A percentile compares a stretch with the other conserved stretches of the same genome.
Conservation (phyloP, 1,284 basidiomycete species). For the Rhodotorula sp. region DNA sequence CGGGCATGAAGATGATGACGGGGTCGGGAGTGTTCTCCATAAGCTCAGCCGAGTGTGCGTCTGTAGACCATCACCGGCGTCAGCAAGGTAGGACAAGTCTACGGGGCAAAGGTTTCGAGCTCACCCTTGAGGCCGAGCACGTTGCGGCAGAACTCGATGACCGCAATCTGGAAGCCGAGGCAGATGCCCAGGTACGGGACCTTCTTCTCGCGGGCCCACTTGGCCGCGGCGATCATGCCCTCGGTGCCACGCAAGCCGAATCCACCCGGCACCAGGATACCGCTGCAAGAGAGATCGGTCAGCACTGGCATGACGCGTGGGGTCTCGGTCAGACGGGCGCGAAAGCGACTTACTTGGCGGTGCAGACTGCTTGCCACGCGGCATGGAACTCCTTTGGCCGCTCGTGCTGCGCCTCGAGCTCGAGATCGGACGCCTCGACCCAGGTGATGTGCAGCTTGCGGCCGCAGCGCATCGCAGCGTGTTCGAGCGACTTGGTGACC, state of each 20-base stretch:
- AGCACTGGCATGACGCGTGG: background rate
- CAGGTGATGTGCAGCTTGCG: slow-evolving; percentile 81
- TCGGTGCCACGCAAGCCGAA: slow-evolving; percentile 93
- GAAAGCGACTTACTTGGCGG: slow-evolving; percentile 66
- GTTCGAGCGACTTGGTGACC: slow-evolving; percentile 94
- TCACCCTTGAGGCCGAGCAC: slow-evolving; percentile 71
- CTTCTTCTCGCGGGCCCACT: slow-evolving; percentile 93
- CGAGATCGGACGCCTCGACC: slow-evolving; percentile 95
- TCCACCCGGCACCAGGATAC: slow-evolving; percentile 93
- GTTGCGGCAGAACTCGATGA: slow-evolving; percentile 90
- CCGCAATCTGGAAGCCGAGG: slow-evolving; percentile 95
- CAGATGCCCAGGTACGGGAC: slow-evolving; percentile 96
- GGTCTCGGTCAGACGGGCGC: background rate
- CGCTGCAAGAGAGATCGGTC: slow-evolving; percentile 46
- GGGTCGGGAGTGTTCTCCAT: slow-evolving; percentile 61
- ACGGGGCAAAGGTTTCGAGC: slow-evolving; percentile 29
- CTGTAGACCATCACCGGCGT: slow-evolving; percentile 50
- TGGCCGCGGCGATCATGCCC: slow-evolving; percentile 96
- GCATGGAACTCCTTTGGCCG: slow-evolving; percentile 91
- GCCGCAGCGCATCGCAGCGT: slow-evolving; percentile 88
- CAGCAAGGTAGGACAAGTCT: background rate
- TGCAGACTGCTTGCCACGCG: slow-evolving; percentile 90
- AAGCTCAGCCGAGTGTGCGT: slow-evolving; percentile 88
- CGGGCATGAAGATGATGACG: slow-evolving; percentile 96
- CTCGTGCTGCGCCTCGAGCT: slow-evolving; percentile 71